Evolutionary conservation across 805 yeast genomes (phyloP).

Genomic region (Candida odintsovae): DNA sequence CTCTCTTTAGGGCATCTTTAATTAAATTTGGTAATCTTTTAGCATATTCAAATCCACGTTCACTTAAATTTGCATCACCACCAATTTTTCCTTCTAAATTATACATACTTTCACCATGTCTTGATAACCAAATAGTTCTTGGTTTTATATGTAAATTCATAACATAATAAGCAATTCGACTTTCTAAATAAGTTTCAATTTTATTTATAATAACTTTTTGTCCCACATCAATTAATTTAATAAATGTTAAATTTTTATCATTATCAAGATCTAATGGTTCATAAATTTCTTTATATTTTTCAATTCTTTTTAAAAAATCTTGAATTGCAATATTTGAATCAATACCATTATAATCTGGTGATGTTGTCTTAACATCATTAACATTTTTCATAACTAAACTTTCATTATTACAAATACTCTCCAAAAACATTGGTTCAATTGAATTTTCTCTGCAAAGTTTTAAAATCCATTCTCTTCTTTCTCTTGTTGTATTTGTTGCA

Average conservation of each 20-base stretch:
- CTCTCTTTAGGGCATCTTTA: slow-evolving; percentile 38
- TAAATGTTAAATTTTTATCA: slow-evolving; percentile 70
- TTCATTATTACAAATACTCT: slow-evolving; percentile 84
- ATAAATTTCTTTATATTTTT: slow-evolving; percentile 66
- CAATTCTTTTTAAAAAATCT: slow-evolving; percentile 72
- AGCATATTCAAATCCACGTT: slow-evolving; percentile 82
- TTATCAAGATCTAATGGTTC: slow-evolving; percentile 60
- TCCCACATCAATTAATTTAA: slow-evolving; percentile 82
- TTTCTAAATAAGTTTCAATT: slow-evolving; percentile 83
- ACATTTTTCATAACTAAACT: slow-evolving; percentile 74
- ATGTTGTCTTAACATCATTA: slow-evolving; percentile 74
- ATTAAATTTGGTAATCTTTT: slow-evolving; percentile 74
- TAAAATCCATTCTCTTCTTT: slow-evolving; percentile 61
- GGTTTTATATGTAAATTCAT: slow-evolving; percentile 95
- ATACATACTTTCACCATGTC: slow-evolving; percentile 94
- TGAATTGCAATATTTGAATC: slow-evolving; percentile 66
- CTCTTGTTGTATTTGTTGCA: slow-evolving; percentile 83
- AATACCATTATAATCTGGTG: slow-evolving; percentile 26
- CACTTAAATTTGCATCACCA: slow-evolving; percentile 83
- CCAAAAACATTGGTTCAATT: slow-evolving; percentile 88
- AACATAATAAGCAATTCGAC: slow-evolving; percentile 89
- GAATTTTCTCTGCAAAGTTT: slow-evolving; percentile 54
- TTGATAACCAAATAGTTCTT: slow-evolving; percentile 84
- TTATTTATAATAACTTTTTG: slow-evolving; percentile 83
- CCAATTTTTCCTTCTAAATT: slow-evolving; percentile 94